Evolutionary conservation across 2,329 filamentous ascomycete species (phyloP).

Genomic region (Aspergillus intermedius): DNA sequence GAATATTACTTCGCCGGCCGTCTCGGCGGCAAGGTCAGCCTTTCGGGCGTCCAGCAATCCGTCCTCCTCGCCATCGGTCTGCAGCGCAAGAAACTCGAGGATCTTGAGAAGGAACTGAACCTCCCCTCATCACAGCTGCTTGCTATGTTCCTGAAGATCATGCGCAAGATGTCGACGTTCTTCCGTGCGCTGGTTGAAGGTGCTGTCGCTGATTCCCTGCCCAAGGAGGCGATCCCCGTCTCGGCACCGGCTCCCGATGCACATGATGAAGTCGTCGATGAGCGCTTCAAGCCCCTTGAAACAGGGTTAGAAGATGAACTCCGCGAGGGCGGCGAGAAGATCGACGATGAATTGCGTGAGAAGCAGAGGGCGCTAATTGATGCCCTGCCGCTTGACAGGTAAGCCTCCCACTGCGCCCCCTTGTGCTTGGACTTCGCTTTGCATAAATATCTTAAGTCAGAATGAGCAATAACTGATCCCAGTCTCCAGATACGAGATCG

Average conservation of each 20-base stretch:
- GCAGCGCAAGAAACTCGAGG: slow-evolving; percentile 81
- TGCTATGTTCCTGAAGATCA: slow-evolving; percentile 95
- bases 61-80: slow-evolving; percentile 86
- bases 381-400: slow-evolving; percentile 81
- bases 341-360: slow-evolving; percentile 62
- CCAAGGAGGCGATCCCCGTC: slow-evolving; percentile 43
- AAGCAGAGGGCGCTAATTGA: slow-evolving; percentile 86
- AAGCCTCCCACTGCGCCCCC: slow-evolving; percentile 33
- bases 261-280: slow-evolving; percentile 60
- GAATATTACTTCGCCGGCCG: slow-evolving; percentile 77
- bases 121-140: slow-evolving; percentile 72
- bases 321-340: slow-evolving; percentile 72
- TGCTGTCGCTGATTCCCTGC: slow-evolving; percentile 63
- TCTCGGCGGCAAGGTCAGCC: slow-evolving; percentile 58
- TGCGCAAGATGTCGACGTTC: slow-evolving; percentile 75
- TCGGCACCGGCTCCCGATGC: slow-evolving; percentile 47
- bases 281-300: slow-evolving; percentile 64
- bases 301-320: slow-evolving; percentile 73
- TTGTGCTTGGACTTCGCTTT: not conserved
- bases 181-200: slow-evolving; percentile 70
- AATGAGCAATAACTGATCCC: slow-evolving; percentile 37
- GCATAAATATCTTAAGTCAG: not conserved
- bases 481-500: slow-evolving; percentile 39
- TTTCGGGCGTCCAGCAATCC: slow-evolving; percentile 76
- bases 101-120: slow-evolving; percentile 69